Percentiles rank a stretch among this genome's conserved stretches.
Evolutionary conservation across 139 green algal genomes (phyloP).

Genomic region (Klebsormidium nitens): DNA sequence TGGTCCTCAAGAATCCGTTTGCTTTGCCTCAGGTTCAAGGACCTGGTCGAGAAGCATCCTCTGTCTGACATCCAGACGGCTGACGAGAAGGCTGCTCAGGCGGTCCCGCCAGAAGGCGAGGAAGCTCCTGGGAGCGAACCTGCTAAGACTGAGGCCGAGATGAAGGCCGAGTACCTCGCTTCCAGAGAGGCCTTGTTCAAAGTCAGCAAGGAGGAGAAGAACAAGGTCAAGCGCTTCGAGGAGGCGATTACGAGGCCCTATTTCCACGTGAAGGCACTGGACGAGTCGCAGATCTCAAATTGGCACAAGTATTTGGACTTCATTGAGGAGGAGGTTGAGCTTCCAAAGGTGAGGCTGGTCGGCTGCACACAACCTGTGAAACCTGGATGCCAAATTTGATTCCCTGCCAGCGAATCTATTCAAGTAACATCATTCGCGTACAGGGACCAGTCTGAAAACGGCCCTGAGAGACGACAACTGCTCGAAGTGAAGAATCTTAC

Average conservation of each 20-base stretch:
- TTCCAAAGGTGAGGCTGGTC: constrained; percentile 18
- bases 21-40: constrained; percentile 19
- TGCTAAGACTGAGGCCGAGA: constrained; percentile 18
- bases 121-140: constrained; percentile 6
- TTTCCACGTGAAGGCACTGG: constrained; percentile 79
- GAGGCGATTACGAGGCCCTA: constrained; percentile 66
- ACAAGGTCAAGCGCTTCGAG: constrained; percentile 56
- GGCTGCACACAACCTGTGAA: too few species aligned
- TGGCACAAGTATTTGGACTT: constrained; percentile 73
- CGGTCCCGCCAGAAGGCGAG: not conserved
- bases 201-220: constrained; percentile 47
- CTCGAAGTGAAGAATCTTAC: too few species aligned
- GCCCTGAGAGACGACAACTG: too few species aligned
- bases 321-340: constrained; percentile 40
- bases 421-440: too few species aligned
- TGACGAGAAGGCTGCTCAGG: constrained; percentile 12
- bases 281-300: constrained; percentile 63
- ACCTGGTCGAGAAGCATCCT: constrained; percentile 2
- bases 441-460: too few species aligned
- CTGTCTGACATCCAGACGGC: constrained; percentile 7
- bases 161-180: constrained; percentile 24
- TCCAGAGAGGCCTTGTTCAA: constrained; percentile 42
- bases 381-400: too few species aligned
- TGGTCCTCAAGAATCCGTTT: not conserved
- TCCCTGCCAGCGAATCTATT: too few species aligned